These are phyloP conservation scores for Coemansia sp. DNA, from an alignment of 192 early-diverging fungal genomes.

Conservation along the genomic window DNA sequence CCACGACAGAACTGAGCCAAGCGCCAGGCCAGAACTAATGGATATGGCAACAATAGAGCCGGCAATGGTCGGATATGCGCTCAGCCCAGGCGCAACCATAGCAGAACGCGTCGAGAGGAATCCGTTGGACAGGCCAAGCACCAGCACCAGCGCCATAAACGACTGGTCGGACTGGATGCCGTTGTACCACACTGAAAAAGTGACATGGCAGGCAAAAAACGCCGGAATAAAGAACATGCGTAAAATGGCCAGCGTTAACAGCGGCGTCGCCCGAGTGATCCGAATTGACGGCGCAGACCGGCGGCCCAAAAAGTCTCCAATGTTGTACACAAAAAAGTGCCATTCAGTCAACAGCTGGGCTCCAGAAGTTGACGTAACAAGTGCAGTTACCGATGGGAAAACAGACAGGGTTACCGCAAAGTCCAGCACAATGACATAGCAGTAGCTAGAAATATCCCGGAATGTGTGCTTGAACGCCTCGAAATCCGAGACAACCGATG, in stretches of 20 bases:
- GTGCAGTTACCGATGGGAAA: constrained; percentile 73
- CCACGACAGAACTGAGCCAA: constrained; percentile 63
- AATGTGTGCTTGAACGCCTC: constrained; percentile 35
- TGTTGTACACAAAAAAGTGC: constrained; percentile 73
- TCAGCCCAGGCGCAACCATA: constrained; percentile 56
- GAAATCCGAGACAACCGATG: constrained; percentile 13
- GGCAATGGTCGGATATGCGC: constrained; percentile 58
- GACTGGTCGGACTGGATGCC: constrained; percentile 46
- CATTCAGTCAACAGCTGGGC: constrained; percentile 46
- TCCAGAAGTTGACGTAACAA: constrained; percentile 57
- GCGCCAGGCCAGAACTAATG: constrained; percentile 63
- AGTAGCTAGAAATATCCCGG: constrained; percentile 49
- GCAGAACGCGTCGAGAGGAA: constrained; percentile 64
- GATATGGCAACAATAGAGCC: constrained; percentile 70
- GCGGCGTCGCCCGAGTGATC: constrained; percentile 26
- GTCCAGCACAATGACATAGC: constrained; percentile 58
- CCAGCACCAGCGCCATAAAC: constrained; percentile 52
- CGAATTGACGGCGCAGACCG: constrained; percentile 42
- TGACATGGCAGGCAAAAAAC: constrained; percentile 70
- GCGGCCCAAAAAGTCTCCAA: constrained; percentile 73
- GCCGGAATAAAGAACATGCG: constrained; percentile 65
- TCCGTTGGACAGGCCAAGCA: constrained; percentile 67
- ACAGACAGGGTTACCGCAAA: constrained; percentile 69
- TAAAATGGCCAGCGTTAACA: constrained; percentile 47
- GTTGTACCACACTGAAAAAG: constrained; percentile 58